Conservation (phyloP, 2,329 filamentous ascomycete species). For the Fonsecaea pedrosoi region DNA sequence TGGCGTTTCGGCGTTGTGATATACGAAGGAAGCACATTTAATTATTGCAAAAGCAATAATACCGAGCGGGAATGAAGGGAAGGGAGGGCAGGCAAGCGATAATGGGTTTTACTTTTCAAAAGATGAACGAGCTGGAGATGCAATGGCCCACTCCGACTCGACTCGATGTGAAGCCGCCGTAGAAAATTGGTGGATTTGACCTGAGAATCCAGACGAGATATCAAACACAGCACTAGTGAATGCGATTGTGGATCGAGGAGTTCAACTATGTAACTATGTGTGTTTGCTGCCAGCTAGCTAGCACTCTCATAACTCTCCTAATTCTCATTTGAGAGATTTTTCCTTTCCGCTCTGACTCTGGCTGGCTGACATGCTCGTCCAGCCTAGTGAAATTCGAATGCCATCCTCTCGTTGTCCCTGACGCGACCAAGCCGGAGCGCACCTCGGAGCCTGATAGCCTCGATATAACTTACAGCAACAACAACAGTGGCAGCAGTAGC, state of each 20-base stretch:
- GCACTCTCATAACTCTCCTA: too few species aligned
- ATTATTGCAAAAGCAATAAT: not conserved
- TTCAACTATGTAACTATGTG: not conserved
- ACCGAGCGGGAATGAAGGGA: not conserved
- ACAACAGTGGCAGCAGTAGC: not conserved
- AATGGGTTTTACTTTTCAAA: not conserved
- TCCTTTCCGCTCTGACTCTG: not conserved
- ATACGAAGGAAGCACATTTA: not conserved
- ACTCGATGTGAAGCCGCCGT: not conserved
- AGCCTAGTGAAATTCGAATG: too few species aligned
- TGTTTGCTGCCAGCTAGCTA: not conserved
- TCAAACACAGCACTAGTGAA: not conserved
- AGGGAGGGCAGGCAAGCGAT: not conserved
- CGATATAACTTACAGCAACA: not conserved
- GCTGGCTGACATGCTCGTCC: too few species aligned
- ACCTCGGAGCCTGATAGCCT: not conserved
- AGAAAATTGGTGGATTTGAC: not conserved
- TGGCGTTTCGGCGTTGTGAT: constrained; percentile 21
- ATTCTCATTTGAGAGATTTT: not conserved
- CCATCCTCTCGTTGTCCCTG: too few species aligned
- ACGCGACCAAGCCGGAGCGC: not conserved
- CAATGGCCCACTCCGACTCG: not conserved
- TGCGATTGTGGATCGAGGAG: not conserved
- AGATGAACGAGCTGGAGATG: not conserved
- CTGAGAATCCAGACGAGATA: not conserved